Evolutionary conservation across 257 asterid species (phyloP).

Genomic region (Solanum chiquidenum): DNA sequence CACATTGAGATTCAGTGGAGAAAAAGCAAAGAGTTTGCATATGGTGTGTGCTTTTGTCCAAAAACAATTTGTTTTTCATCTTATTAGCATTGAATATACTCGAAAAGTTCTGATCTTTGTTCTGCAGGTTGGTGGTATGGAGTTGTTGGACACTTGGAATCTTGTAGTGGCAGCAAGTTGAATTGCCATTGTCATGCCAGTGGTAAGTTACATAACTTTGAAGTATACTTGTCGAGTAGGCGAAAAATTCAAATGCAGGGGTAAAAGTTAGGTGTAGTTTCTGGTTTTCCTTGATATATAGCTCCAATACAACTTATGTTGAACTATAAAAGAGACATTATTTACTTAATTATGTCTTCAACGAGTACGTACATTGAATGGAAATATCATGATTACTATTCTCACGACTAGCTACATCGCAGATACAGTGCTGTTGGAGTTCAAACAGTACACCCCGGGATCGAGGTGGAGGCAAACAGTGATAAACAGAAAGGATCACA

Average conservation of each 20-base stretch:
- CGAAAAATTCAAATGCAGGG: background rate
- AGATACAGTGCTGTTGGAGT: slow-evolving; percentile 67
- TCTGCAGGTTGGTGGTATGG: slow-evolving; percentile 99
- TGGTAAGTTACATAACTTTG: slow-evolving; percentile 25
- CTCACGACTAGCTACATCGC: background rate
- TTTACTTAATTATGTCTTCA: background rate
- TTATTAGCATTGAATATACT: background rate
- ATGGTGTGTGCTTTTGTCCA: slow-evolving; percentile 36
- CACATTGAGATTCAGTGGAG: slow-evolving; percentile 97
- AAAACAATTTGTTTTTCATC: background rate
- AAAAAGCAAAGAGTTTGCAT: slow-evolving; percentile 61
- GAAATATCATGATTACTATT: background rate
- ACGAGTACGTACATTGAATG: background rate
- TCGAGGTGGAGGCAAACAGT: slow-evolving; percentile 63
- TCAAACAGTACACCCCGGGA: slow-evolving; percentile 56
- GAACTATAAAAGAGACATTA: background rate
- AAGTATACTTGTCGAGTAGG: background rate
- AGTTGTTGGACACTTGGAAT: slow-evolving; percentile 79
- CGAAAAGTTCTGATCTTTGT: background rate
- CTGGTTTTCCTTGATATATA: background rate
- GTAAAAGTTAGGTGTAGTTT: background rate
- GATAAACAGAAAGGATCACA: slow-evolving; percentile 46
- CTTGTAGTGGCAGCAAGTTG: slow-evolving; percentile 43
- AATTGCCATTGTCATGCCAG: slow-evolving; percentile 53
- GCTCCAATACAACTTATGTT: background rate